phyloP scores from a whole-genome alignment of 2,329 filamentous ascomycete species.

The Colletotrichum agaves region DNA sequence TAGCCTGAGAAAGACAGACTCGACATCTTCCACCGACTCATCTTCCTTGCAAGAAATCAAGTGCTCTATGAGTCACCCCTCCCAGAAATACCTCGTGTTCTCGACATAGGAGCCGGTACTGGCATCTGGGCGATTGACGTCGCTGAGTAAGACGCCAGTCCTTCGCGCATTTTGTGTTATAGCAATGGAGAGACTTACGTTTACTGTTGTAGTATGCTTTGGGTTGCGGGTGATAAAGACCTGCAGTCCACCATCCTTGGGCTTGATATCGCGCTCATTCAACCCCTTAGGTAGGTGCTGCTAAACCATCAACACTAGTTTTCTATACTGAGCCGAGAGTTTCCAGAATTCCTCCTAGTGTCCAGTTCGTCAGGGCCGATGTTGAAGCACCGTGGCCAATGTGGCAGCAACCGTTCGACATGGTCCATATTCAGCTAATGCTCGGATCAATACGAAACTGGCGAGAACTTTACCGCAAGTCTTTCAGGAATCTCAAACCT shows the following conservation, averaged over 20 bases:
- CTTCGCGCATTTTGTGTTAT: not conserved
- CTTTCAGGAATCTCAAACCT: constrained; percentile 72
- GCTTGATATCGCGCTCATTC: constrained; percentile 53
- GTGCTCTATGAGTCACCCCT: constrained; percentile 40
- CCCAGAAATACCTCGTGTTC: constrained; percentile 51
- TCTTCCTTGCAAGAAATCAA: constrained; percentile 70
- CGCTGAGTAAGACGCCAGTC: constrained; percentile 69
- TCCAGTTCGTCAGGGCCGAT: constrained; percentile 77
- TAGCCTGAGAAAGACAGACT: constrained; percentile 80
- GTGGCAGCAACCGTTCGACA: constrained; percentile 71
- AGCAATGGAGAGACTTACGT: constrained; percentile 10
- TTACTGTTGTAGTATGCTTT: constrained; percentile 17
- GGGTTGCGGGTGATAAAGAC: not conserved
- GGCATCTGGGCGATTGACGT: constrained; percentile 93
- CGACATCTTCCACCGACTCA: constrained; percentile 85
- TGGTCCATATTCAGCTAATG: constrained; percentile 85
- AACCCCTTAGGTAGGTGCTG: constrained; percentile 42
- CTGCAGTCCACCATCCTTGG: constrained; percentile 45
- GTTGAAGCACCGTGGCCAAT: constrained; percentile 78
- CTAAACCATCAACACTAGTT: too few species aligned
- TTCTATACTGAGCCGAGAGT: not conserved
- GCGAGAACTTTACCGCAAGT: constrained; percentile 77
- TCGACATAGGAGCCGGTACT: constrained; percentile 85
- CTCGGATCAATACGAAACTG: constrained; percentile 82
- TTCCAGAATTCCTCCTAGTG: constrained; percentile 74